Evolutionary conservation across 768 basidiomycete species (phyloP).

Genomic region (Phaffia tasmanica): DNA sequence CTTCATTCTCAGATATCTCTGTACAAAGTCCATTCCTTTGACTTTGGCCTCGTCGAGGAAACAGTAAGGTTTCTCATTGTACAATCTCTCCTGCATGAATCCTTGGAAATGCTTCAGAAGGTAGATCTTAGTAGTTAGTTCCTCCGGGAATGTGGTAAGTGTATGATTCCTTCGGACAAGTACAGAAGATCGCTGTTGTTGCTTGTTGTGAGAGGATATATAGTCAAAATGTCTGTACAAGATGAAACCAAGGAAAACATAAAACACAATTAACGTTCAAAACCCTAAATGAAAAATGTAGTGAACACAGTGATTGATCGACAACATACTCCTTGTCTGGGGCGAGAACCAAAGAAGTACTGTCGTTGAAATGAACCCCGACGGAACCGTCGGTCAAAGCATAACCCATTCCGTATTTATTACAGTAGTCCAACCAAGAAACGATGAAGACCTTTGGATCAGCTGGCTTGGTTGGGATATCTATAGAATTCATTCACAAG

Average conservation of each 20-base stretch:
- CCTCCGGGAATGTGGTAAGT: constrained; percentile 57
- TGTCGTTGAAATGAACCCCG: constrained; percentile 94
- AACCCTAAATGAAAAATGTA: not conserved
- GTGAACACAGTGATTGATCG: not conserved
- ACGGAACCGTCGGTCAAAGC: constrained; percentile 89
- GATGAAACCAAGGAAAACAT: not conserved
- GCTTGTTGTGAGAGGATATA: constrained; percentile 54
- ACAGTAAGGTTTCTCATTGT: constrained; percentile 71
- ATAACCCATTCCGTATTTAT: constrained; percentile 99
- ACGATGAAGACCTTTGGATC: constrained; percentile 81
- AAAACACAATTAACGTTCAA: not conserved
- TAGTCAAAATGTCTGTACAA: constrained; percentile 71
- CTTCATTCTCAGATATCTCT: constrained; percentile 92
- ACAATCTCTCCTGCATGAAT: constrained; percentile 85
- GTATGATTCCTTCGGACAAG: constrained; percentile 37
- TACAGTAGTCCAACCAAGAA: constrained; percentile 98
- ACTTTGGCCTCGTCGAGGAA: constrained; percentile 57
- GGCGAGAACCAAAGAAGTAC: constrained; percentile 69
- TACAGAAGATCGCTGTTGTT: constrained; percentile 31
- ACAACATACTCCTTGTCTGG: constrained; percentile 64
- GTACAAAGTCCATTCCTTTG: constrained; percentile 88
- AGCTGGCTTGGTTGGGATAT: constrained; percentile 5
- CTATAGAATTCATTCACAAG: not conserved
- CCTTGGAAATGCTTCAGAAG: constrained; percentile 84
- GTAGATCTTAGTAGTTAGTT: constrained; percentile 76